These are phyloP conservation scores for Fusarium chuoi DNA, from an alignment of 2,329 filamentous ascomycete species.

Conservation along the genomic window DNA sequence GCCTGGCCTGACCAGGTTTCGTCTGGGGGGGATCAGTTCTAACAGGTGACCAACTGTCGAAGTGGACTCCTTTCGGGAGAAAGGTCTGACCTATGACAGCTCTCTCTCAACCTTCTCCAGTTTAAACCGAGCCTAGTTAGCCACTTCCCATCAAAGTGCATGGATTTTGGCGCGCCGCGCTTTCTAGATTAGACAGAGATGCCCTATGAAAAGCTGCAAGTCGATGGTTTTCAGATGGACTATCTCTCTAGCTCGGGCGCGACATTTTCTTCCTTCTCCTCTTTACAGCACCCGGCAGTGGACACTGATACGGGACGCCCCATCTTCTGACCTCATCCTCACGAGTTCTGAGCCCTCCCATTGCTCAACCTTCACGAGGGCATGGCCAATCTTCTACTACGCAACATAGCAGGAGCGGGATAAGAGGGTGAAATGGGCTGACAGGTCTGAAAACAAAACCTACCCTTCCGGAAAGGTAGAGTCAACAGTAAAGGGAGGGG, in stretches of 20 bases:
- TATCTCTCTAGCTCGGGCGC: conserved; percentile 37
- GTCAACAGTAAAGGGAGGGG: not conserved
- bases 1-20: conserved; percentile 29
- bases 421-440: conserved; percentile 14
- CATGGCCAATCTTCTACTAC: conserved; percentile 6
- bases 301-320: conserved; percentile 26
- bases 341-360: conserved; percentile 23
- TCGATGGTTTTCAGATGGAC: conserved; percentile 32
- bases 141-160: conserved; percentile 40
- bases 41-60: conserved; percentile 43
- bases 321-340: conserved; percentile 38
- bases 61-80: conserved; percentile 39
- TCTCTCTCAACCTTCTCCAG: conserved; percentile 31
- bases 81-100: conserved; percentile 32
- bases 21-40: conserved; percentile 43
- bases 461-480: conserved; percentile 10
- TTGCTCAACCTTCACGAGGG: conserved; percentile 26
- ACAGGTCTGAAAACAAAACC: conserved; percentile 2
- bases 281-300: conserved; percentile 18
- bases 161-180: conserved; percentile 34
- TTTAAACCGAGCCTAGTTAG: conserved; percentile 31
- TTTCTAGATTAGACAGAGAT: conserved; percentile 21
- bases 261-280: conserved; percentile 27
- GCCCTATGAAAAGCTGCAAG: conserved; percentile 42
- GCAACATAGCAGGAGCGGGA: conserved; percentile 2